Base-by-base conservation (phyloP, 768 basidiomycete genomes). In the Agaricus blazei region DNA sequence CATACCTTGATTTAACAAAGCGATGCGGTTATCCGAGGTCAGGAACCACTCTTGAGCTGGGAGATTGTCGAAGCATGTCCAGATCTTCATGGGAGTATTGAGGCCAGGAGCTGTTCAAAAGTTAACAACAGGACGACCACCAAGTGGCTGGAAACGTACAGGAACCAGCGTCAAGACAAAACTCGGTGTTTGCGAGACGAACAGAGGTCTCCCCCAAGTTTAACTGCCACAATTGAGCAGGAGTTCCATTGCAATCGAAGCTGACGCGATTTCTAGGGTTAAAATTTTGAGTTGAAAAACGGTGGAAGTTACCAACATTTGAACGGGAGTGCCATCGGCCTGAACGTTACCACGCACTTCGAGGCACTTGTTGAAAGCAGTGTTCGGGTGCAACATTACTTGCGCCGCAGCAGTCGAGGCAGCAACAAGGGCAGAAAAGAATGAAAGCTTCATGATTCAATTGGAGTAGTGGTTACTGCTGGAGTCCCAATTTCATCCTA, bases 141-240 rank as follows among this genome's bases (percentile, higher is more conserved):
- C 9, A 12, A 2, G 7, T 14, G 47, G 14, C 14, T n/a, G 4
- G 19, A n/a, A 9, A 60, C 62, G 11, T 41, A 66, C 68, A 44
- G 9, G 53, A 52, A 6, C 65, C 64, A 4, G 65, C 65, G 48
- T 69, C 68, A 44, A 69, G 61, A 38, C 68, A 68, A 57, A 59
- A 69, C 27, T 58, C 59, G 0, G 60, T 63, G 7, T 60, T 60
- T 1, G 63, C 60, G 2, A 69, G 53, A 34, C 52, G 57, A 52
- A 69, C 58, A 12, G 64, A 34, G 1, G 65, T 68, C 4, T 29
- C 24, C 7, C 60, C 63, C 0, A 48, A 48, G 37, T 60, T 57
- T 29, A 66, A 41, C 27, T 60, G 38, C 68, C 68, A 69, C 37
- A 61, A 57, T 19, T 69, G 68, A 1, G 65, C 67, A 9, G 55